Percentiles rank a stretch among this genome's conserved stretches.
Evolutionary conservation across 2,329 filamentous ascomycete species (phyloP).

Genomic region (Moelleriella libera): DNA sequence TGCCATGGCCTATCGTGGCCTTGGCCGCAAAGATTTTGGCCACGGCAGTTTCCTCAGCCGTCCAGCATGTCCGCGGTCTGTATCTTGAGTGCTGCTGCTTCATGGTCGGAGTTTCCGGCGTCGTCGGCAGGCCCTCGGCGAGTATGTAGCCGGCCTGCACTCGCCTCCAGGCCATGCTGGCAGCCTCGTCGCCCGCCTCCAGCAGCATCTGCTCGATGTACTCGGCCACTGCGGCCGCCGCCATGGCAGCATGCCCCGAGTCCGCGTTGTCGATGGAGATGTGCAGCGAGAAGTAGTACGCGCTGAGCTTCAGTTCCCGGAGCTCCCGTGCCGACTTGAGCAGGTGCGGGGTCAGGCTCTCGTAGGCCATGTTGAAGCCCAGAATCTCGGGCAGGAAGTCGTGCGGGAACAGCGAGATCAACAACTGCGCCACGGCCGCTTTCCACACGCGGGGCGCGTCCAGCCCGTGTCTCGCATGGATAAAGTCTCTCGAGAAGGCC

Average conservation of each 20-base stretch:
- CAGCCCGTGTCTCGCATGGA: neutral
- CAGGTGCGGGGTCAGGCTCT: slow-evolving; percentile 19
- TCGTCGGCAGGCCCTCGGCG: neutral
- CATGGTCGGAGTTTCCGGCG: too few relatives aligned
- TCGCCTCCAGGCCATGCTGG: slow-evolving; percentile 5
- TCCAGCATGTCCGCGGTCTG: neutral
- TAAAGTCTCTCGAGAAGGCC: neutral
- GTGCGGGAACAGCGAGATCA: slow-evolving; percentile 29
- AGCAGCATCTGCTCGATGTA: slow-evolving; percentile 21
- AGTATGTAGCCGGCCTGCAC: slow-evolving; percentile 6
- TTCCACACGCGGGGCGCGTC: slow-evolving; percentile 18
- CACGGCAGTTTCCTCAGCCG: neutral
- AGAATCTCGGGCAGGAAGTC: slow-evolving; percentile 35
- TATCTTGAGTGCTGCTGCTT: neutral
- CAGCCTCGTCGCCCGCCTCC: neutral
- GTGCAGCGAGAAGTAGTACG: slow-evolving; percentile 35
- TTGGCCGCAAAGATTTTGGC: slow-evolving; percentile 4
- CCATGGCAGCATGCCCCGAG: slow-evolving; percentile 33
- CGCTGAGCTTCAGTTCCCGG: slow-evolving; percentile 24
- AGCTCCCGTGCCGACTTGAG: slow-evolving; percentile 21
- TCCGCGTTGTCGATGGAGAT: slow-evolving; percentile 34
- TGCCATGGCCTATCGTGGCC: slow-evolving; percentile 1
- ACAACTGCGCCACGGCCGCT: slow-evolving; percentile 27
- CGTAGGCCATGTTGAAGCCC: slow-evolving; percentile 35
- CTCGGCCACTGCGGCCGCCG: slow-evolving; percentile 18